Conservation (phyloP, 306 rosid species). For the Prunus mume region DNA sequence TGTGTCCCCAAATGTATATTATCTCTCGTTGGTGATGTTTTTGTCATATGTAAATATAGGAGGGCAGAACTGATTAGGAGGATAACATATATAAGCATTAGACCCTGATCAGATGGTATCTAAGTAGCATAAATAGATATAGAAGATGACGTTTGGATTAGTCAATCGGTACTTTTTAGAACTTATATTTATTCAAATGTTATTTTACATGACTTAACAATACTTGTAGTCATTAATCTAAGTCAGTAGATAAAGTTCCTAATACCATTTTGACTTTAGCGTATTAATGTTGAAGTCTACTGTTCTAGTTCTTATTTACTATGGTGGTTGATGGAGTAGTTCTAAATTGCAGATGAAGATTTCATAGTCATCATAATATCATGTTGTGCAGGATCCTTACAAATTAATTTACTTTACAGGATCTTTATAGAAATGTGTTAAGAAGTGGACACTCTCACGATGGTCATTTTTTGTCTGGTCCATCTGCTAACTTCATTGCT, state of each 20-base stretch:
- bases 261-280: background rate
- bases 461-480: constrained; percentile 55
- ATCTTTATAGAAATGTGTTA: constrained; percentile 74
- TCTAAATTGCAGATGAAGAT: background rate
- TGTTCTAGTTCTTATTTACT: background rate
- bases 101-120: background rate
- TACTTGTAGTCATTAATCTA: background rate
- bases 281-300: background rate
- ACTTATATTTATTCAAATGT: background rate
- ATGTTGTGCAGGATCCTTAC: background rate
- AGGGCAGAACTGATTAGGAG: background rate
- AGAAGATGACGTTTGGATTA: background rate
- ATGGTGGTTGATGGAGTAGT: background rate
- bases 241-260: background rate
- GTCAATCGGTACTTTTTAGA: background rate
- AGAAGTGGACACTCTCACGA: constrained; percentile 47
- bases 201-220: background rate
- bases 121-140: background rate
- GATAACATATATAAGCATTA: background rate
- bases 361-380: background rate
- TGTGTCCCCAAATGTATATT: background rate
- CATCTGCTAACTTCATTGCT: constrained; percentile 74
- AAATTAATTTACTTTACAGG: constrained; percentile 45
- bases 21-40: background rate
- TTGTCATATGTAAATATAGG: background rate